Conservation (phyloP, 305 asterid species). For the Fraxinus dipetala region DNA sequence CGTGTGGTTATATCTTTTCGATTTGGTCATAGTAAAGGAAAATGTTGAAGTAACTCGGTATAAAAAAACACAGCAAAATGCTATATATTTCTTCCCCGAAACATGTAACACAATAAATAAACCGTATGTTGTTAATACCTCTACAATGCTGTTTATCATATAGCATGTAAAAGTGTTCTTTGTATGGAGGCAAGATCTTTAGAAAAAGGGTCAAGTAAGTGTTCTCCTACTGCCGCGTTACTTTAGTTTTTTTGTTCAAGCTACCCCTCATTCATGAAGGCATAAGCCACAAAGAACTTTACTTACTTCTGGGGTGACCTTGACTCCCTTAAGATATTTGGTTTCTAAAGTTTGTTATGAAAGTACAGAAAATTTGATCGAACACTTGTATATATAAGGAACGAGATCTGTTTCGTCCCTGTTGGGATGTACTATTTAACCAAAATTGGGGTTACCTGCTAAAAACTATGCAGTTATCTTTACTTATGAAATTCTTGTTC, state of each 20-base stretch:
- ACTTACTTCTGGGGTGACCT: background rate
- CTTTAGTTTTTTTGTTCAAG: background rate
- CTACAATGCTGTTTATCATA: background rate
- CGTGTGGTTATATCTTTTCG: background rate
- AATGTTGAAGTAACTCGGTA: background rate
- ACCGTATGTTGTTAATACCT: background rate
- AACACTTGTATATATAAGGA: conserved; percentile 5
- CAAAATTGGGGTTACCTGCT: no score
- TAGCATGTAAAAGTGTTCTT: background rate
- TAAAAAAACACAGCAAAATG: background rate
- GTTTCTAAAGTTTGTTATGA: background rate
- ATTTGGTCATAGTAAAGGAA: background rate
- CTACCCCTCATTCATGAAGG: background rate
- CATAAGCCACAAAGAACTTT: background rate
- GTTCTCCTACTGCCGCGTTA: background rate
- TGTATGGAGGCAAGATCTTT: background rate
- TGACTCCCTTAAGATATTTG: background rate
- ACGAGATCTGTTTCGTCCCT: background rate
- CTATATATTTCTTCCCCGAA: background rate
- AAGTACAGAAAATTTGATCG: background rate
- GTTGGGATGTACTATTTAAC: no score
- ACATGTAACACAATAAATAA: background rate
- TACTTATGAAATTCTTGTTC: background rate
- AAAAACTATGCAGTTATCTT: background rate
- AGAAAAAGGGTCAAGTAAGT: background rate